These are phyloP conservation scores for Plasmodium ovale DNA, from an alignment of 169 alveolate genomes.

Conservation along the genomic window DNA sequence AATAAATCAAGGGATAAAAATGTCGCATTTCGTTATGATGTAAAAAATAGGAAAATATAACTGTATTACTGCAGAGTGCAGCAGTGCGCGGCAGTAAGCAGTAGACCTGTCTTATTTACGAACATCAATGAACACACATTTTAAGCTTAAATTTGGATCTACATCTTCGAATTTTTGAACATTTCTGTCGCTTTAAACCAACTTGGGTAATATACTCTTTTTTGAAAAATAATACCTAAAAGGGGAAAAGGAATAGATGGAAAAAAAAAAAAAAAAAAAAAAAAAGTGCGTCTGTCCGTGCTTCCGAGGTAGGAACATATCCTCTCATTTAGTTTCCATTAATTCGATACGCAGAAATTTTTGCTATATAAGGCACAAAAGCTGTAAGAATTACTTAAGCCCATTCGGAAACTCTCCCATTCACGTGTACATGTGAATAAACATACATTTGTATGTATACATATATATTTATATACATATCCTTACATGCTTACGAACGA, in stretches of 20 bases:
- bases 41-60: background rate
- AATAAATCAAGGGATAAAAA: too few relatives aligned
- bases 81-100: background rate
- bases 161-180: background rate
- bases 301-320: background rate
- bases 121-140: background rate
- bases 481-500: too few relatives aligned
- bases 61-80: too few relatives aligned
- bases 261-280: background rate
- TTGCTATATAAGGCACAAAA: too few relatives aligned
- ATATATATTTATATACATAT: too few relatives aligned
- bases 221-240: background rate
- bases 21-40: background rate
- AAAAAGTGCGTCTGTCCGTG: background rate
- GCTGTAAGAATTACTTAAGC: too few relatives aligned
- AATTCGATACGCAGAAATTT: background rate
- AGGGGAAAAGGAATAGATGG: background rate
- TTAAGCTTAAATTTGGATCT: background rate
- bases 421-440: background rate
- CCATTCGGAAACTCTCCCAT: background rate
- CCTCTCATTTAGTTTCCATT: background rate
- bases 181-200: background rate
- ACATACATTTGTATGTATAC: too few relatives aligned
- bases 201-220: background rate
- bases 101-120: background rate